Evolutionary conservation across 2,329 filamentous ascomycete species (phyloP).

Genomic region (Neofusicoccum umdonicola): DNA sequence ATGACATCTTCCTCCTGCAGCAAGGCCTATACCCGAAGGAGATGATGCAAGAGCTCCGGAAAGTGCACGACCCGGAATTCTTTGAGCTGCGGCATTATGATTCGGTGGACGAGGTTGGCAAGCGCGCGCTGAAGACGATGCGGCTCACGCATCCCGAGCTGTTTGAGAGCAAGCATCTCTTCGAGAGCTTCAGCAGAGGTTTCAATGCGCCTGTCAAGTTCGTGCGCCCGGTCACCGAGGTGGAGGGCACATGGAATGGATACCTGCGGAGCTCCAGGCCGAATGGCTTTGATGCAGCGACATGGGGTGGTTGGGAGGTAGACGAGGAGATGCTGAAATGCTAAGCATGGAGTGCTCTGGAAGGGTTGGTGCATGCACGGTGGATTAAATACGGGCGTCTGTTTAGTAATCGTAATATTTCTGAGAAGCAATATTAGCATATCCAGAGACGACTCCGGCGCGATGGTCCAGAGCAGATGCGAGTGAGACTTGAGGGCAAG

Average conservation of each 20-base stretch:
- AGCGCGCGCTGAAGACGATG: constrained; percentile 57
- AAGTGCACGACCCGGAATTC: constrained; percentile 52
- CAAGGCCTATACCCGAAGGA: constrained; percentile 56
- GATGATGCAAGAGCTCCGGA: constrained; percentile 54
- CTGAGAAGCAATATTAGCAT: neutral
- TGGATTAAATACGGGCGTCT: neutral
- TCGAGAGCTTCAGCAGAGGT: constrained; percentile 49
- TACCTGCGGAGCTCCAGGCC: constrained; percentile 50
- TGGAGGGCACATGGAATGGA: constrained; percentile 49
- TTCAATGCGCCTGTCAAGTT: constrained; percentile 48
- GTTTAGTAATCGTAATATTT: neutral
- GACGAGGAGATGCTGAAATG: constrained; percentile 35
- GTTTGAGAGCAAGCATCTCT: constrained; percentile 49
- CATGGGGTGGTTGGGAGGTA: constrained; percentile 49
- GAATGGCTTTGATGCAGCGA: constrained; percentile 52
- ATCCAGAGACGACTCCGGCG: too few relatives aligned
- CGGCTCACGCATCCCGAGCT: constrained; percentile 53
- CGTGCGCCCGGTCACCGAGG: constrained; percentile 45
- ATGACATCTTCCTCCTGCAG: constrained; percentile 64
- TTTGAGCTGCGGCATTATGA: constrained; percentile 59
- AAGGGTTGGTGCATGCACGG: neutral
- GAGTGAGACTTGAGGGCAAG: too few relatives aligned
- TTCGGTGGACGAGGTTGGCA: constrained; percentile 65
- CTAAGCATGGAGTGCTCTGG: neutral
- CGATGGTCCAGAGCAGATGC: neutral